Evolutionary conservation across 169 alveolate species (phyloP), one percentile per base, ranked within the genome.

Genomic region (Theileria luwenshuni): DNA sequence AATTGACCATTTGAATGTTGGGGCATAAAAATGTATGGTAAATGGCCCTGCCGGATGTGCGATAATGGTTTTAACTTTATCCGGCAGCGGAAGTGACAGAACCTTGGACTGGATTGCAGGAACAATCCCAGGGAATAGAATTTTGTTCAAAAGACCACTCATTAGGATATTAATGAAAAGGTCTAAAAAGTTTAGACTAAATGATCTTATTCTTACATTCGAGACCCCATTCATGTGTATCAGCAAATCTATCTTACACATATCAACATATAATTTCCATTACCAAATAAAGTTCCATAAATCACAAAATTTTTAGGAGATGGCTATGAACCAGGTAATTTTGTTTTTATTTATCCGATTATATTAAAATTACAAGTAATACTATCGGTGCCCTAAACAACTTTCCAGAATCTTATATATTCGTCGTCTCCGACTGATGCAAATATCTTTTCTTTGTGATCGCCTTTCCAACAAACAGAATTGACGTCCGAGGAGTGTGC

Each of bases 1-100:
- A 33, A 95, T 94, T 42, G 91, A 86, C 98, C 98, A 95, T 70
- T 95, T 95, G 67, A 94, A 92, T 6, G 96, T 74, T 0, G 98
- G 98, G 17, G 97, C 97, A 94, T 97, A 95, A 76, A 95, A 95
- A 86, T 92, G 96, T 49, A 94, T 94, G 38, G 98, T 93, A 71
- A 95, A 91, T 13, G 97, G 96, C 3, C 98, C 98, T 17, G 98
- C 97, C 0, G 97, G 96, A 58, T 94, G 97, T 21, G 68, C 87
- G 63, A 64, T 28, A 8, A 79, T 13, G 13, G 72, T 27, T 54
- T 81, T 81, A 25, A 54, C 65, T 25, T 56, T 51, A 21, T 81
- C 85, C 0, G 89, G 89, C 13, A 74, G 56, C n/a, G 89, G 89
- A 23, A 81, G 76, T 2, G 85, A 19, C 52, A 81, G 35, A 30